These are phyloP conservation scores for Leucocoprinus birnbaumii DNA, from an alignment of 768 basidiomycete species.

Conservation along the genomic window DNA sequence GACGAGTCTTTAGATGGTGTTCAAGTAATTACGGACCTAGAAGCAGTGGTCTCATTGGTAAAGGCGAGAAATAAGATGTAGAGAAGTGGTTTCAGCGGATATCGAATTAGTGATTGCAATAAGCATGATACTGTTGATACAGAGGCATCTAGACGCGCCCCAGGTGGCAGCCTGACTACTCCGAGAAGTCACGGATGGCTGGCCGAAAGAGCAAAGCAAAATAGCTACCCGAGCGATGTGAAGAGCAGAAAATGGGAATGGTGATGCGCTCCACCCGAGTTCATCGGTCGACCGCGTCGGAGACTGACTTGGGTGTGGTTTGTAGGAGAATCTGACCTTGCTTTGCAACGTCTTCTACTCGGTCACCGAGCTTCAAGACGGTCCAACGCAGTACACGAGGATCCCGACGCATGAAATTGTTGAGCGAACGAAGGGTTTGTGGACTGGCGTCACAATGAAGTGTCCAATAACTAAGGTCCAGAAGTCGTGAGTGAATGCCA, in stretches of 20 bases:
- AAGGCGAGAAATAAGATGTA: background rate
- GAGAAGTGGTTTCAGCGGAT: background rate
- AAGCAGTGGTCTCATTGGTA: constrained; percentile 21
- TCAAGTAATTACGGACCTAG: constrained; percentile 29
- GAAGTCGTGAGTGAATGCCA: background rate
- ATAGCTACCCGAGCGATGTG: too few relatives aligned
- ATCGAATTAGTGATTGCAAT: constrained; percentile 1
- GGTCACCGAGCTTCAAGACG: constrained; percentile 73
- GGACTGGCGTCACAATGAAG: constrained; percentile 90
- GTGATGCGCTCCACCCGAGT: constrained; percentile 16
- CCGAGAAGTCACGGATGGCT: background rate
- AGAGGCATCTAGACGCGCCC: background rate
- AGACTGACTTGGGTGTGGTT: constrained; percentile 2
- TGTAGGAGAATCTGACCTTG: constrained; percentile 41
- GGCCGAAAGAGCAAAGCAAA: background rate
- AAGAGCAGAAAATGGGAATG: constrained; percentile 4
- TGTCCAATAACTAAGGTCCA: constrained; percentile 72
- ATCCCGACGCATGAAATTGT: constrained; percentile 67
- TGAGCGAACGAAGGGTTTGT: constrained; percentile 59
- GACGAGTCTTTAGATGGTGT: constrained; percentile 38
- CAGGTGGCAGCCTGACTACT: background rate
- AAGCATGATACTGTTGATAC: background rate
- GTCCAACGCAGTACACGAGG: constrained; percentile 85
- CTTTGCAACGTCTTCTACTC: constrained; percentile 62
- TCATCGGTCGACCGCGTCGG: constrained; percentile 20